These are phyloP conservation scores for Neofusicoccum sp. DNA, from an alignment of 2,329 filamentous ascomycete genomes.

Conservation along the genomic window DNA sequence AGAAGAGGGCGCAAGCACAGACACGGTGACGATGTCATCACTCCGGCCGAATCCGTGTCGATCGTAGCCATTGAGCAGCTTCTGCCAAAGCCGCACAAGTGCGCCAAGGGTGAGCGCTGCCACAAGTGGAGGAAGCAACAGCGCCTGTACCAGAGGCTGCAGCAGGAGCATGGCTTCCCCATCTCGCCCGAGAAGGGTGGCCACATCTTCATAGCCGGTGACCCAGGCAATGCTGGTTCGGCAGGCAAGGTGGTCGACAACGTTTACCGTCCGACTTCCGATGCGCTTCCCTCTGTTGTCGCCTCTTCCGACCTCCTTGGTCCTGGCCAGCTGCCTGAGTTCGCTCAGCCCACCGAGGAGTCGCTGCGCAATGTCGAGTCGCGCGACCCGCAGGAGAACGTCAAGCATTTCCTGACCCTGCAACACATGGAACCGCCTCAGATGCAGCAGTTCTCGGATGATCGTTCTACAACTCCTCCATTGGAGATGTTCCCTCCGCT, in stretches of 20 bases:
- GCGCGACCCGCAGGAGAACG: conserved; percentile 87
- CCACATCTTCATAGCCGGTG: conserved; percentile 74
- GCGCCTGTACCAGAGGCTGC: conserved; percentile 72
- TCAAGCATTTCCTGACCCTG: conserved; percentile 86
- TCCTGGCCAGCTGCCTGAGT: conserved; percentile 63
- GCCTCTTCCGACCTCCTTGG: conserved; percentile 91
- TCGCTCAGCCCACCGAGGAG: conserved; percentile 66
- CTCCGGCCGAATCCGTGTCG: conserved; percentile 80
- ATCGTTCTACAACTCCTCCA: conserved; percentile 42
- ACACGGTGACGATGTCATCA: conserved; percentile 66
- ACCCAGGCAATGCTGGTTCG: conserved; percentile 76
- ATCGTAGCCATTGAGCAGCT: conserved; percentile 92
- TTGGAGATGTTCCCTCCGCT: conserved; percentile 44
- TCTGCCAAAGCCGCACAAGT: conserved; percentile 80
- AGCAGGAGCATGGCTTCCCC: conserved; percentile 69
- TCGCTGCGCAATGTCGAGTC: conserved; percentile 69
- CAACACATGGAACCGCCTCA: conserved; percentile 65
- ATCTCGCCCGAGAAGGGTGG: conserved; percentile 64
- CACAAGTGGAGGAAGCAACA: conserved; percentile 81
- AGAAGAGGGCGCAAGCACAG: conserved; percentile 44
- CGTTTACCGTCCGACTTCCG: conserved; percentile 69
- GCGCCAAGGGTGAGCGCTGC: conserved; percentile 85
- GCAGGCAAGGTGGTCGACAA: conserved; percentile 56
- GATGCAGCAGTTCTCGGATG: conserved; percentile 69
- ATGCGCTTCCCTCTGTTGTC: conserved; percentile 78